Conservation (phyloP, 495 filamentous ascomycete species). For the Tuber aestivum region DNA sequence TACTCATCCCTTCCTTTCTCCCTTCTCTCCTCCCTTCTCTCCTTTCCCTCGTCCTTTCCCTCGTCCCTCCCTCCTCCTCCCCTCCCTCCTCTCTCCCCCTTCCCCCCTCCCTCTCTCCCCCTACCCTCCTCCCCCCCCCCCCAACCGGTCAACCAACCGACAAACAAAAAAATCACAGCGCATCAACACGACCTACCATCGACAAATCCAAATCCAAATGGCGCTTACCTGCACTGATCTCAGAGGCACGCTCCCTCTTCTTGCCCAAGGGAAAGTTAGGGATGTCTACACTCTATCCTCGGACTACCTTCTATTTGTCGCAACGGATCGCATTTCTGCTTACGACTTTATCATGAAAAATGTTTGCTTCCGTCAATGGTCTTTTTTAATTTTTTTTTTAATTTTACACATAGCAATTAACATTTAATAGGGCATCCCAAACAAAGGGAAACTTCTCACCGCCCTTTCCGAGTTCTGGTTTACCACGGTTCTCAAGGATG, state of each 20-base stretch:
- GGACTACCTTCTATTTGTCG: conserved; percentile 75
- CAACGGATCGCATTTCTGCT: conserved; percentile 87
- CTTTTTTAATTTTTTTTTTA: background rate
- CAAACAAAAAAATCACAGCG: background rate
- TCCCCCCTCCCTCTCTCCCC: background rate
- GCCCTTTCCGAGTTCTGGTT: conserved; percentile 85
- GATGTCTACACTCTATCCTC: conserved; percentile 73
- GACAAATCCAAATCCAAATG: conserved; percentile 15
- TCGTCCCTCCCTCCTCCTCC: background rate
- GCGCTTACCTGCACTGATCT: conserved; percentile 53
- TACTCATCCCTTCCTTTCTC: background rate
- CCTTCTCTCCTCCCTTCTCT: background rate
- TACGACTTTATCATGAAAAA: conserved; percentile 90
- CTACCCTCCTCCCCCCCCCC: background rate
- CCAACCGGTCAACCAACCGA: background rate
- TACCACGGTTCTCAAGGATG: conserved; percentile 54
- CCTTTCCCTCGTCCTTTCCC: background rate
- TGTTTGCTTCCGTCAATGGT: conserved; percentile 46
- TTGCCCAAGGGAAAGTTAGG: conserved; percentile 71
- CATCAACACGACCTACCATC: background rate
- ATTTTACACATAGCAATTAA: conserved; percentile 1
- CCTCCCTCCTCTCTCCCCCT: background rate
- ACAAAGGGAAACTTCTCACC: conserved; percentile 80
- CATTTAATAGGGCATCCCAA: conserved; percentile 60
- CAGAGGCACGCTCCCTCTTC: conserved; percentile 50